phyloP scores from a whole-genome alignment of 495 filamentous ascomycete genomes.

The Daldinia decipiens region DNA sequence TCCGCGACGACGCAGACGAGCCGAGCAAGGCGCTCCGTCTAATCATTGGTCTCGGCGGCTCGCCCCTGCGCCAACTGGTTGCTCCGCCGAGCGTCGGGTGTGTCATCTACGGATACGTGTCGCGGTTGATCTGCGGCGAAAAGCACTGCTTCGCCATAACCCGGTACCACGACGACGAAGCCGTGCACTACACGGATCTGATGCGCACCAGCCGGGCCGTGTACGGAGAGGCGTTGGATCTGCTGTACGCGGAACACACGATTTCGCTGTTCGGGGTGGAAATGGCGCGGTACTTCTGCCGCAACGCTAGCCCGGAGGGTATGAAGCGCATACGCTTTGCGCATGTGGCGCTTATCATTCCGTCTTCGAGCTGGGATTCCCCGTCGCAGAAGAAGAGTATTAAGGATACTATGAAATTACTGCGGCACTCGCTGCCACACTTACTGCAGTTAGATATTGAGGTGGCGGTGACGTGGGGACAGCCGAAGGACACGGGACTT shows the following conservation, averaged over 20 bases:
- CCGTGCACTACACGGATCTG: constrained; percentile 12
- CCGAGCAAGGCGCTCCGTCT: constrained; percentile 24
- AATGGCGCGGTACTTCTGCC: constrained; percentile 32
- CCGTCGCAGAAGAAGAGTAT: constrained; percentile 13
- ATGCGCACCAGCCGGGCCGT: constrained; percentile 26
- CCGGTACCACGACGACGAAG: not conserved
- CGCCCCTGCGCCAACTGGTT: constrained; percentile 18
- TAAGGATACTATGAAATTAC: constrained; percentile 10
- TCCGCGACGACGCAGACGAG: constrained; percentile 31
- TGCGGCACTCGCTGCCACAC: constrained; percentile 9
- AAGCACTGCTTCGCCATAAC: not conserved
- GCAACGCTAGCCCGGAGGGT: constrained; percentile 37
- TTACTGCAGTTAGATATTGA: constrained; percentile 39
- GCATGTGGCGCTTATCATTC: constrained; percentile 31
- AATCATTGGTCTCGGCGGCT: constrained; percentile 25
- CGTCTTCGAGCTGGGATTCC: constrained; percentile 15
- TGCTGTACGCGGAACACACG: constrained; percentile 34
- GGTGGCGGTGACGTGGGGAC: constrained; percentile 30
- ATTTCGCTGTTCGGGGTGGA: constrained; percentile 38
- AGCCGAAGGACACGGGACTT: constrained; percentile 28
- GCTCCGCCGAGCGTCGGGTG: constrained; percentile 21
- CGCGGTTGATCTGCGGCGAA: constrained; percentile 32
- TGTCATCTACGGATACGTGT: constrained; percentile 5
- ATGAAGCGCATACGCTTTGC: constrained; percentile 28
- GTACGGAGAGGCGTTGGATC: constrained; percentile 25